Percentiles rank a stretch among this genome's conserved stretches.
Evolutionary conservation across 495 filamentous ascomycete species (phyloP).

Genomic region (Chlorociboria aeruginascens): DNA sequence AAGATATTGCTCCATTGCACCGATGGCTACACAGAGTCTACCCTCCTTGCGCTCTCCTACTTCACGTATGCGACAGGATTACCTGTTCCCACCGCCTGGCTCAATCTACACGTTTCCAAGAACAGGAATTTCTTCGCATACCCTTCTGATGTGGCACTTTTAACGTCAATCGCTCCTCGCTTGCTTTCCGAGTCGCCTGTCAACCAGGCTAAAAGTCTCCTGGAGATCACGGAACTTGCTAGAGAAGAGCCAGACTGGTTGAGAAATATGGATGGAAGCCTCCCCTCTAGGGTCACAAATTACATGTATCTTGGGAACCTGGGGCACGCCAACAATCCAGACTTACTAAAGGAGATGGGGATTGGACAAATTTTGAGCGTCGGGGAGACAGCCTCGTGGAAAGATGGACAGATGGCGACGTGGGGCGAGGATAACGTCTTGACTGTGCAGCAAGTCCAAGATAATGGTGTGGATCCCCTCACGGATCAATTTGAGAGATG

Average conservation of each 20-base stretch:
- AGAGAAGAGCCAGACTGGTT: constrained; percentile 65
- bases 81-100: constrained; percentile 74
- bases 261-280: constrained; percentile 70
- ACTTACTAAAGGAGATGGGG: constrained; percentile 63
- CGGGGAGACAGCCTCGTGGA: constrained; percentile 82
- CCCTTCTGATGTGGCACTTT: constrained; percentile 70
- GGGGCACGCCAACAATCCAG: constrained; percentile 84
- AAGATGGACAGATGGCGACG: constrained; percentile 45
- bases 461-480: constrained; percentile 90
- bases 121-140: constrained; percentile 94
- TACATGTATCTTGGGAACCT: constrained; percentile 96
- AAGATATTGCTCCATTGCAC: constrained; percentile 84
- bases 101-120: constrained; percentile 68
- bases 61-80: constrained; percentile 79
- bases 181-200: constrained; percentile 43
- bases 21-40: constrained; percentile 93
- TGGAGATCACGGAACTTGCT: constrained; percentile 32
- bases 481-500: constrained; percentile 80
- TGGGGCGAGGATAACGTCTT: constrained; percentile 69
- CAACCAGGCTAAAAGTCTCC: constrained; percentile 23
- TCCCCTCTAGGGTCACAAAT: constrained; percentile 79
- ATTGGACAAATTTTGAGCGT: constrained; percentile 85
- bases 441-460: constrained; percentile 74
- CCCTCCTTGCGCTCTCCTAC: constrained; percentile 77
- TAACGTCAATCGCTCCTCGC: constrained; percentile 61